A percentile compares a stretch with the other conserved stretches of the same genome.
These are phyloP conservation scores for Eucalyptus camaldulensis DNA, from an alignment of 345 rosid genomes.

Conservation along the genomic window DNA sequence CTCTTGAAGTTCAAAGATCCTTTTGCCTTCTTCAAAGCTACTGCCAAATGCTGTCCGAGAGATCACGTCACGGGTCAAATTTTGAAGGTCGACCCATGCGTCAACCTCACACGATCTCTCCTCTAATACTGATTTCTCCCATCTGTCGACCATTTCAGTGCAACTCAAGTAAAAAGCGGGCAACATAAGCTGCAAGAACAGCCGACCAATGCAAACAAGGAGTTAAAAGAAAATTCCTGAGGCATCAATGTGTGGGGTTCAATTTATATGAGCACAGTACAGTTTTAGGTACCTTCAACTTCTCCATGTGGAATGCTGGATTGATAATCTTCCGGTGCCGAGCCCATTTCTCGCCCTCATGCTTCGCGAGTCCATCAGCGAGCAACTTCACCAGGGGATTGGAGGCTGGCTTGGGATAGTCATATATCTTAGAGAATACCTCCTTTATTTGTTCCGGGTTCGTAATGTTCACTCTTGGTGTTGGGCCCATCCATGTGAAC, in stretches of 20 bases:
- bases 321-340: conserved; percentile 31
- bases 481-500: conserved; percentile 42
- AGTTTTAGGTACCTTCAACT: conserved; percentile 30
- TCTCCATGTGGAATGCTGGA: conserved; percentile 50
- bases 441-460: conserved; percentile 37
- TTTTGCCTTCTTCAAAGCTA: conserved; percentile 61
- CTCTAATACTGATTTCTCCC: not conserved
- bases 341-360: conserved; percentile 47
- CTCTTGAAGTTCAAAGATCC: conserved; percentile 38
- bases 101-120: not conserved
- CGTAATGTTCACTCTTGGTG: conserved; percentile 22
- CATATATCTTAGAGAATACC: conserved; percentile 17
- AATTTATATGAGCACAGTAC: not conserved
- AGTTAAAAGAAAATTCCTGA: not conserved
- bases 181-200: not conserved
- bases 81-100: conserved; percentile 4
- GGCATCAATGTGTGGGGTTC: not conserved
- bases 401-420: conserved; percentile 16
- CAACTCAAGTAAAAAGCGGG: conserved; percentile 3
- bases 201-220: not conserved
- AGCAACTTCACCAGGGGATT: conserved; percentile 21
- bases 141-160: conserved; percentile 12
- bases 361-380: conserved; percentile 11
- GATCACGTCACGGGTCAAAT: conserved; percentile 22
- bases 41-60: conserved; percentile 52